Conservation (phyloP, 495 filamentous ascomycete genomes). For the Glarea lozoyensis region DNA sequence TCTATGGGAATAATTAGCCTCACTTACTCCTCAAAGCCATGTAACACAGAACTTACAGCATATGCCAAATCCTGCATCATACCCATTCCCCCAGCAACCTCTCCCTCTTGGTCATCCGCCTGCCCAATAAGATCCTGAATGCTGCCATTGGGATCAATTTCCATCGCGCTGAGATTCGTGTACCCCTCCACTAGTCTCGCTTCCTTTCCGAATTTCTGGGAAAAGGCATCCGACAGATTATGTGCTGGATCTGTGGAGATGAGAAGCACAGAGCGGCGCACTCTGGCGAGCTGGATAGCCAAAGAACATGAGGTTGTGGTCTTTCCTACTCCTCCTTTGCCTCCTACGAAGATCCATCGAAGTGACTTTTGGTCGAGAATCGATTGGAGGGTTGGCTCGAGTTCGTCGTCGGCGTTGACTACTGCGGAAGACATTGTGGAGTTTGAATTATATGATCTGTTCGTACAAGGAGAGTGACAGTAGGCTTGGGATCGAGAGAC, state of each 20-base stretch:
- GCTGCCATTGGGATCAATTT: conserved; percentile 97
- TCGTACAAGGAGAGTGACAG: conserved; percentile 22
- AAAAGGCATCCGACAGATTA: conserved; percentile 96
- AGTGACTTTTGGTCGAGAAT: conserved; percentile 90
- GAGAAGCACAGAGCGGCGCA: conserved; percentile 87
- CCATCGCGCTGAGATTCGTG: conserved; percentile 93
- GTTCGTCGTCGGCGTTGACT: conserved; percentile 57
- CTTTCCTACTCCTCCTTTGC: conserved; percentile 99
- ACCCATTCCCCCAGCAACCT: conserved; percentile 47
- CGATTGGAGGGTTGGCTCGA: conserved; percentile 89
- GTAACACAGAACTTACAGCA: conserved; percentile 34
- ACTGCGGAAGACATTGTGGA: conserved; percentile 35
- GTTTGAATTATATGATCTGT: too few relatives aligned
- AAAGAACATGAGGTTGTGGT: conserved; percentile 97
- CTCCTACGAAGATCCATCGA: conserved; percentile 98
- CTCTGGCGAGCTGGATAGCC: conserved; percentile 95
- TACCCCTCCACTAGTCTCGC: conserved; percentile 88
- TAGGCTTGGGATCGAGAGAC: not conserved
- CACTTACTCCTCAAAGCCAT: not conserved
- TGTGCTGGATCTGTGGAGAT: conserved; percentile 98
- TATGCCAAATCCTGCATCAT: conserved; percentile 63
- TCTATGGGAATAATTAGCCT: conserved; percentile 43
- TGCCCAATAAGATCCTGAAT: conserved; percentile 89
- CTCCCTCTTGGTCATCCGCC: conserved; percentile 59
- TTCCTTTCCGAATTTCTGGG: conserved; percentile 99